Percentiles rank a stretch among this genome's conserved stretches.
Conservation (phyloP, 108 stramenopile species). For the Craspedostauros australis region DNA sequence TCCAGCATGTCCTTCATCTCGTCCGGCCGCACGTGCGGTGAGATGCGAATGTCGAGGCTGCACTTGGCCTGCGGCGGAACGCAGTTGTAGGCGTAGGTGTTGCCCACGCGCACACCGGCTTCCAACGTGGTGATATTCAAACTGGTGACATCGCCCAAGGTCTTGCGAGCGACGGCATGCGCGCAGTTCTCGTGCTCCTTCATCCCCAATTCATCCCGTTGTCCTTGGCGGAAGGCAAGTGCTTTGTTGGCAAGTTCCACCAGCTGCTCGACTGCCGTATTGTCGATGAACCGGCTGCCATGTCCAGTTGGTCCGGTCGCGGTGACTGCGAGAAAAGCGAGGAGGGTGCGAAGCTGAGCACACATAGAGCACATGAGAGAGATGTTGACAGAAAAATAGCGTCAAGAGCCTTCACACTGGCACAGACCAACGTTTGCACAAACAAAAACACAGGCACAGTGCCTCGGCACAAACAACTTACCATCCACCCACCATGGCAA, state of each 20-base stretch:
- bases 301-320: constrained; percentile 92
- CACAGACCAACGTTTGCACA: background rate
- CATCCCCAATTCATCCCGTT: constrained; percentile 65
- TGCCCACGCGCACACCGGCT: constrained; percentile 81
- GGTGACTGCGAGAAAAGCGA: constrained; percentile 52
- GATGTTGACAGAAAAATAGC: background rate
- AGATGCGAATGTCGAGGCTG: constrained; percentile 92
- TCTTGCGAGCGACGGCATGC: constrained; percentile 57
- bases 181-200: constrained; percentile 61
- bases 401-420: background rate
- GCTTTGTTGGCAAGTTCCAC: constrained; percentile 81
- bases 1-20: constrained; percentile 83
- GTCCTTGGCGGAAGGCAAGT: constrained; percentile 76
- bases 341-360: background rate
- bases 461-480: too few relatives aligned
- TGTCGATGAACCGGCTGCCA: constrained; percentile 90
- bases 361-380: background rate
- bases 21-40: constrained; percentile 71
- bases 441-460: too few relatives aligned
- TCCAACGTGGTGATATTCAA: constrained; percentile 91
- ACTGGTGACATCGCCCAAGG: constrained; percentile 92
- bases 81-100: constrained; percentile 80
- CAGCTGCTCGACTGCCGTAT: constrained; percentile 91
- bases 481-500: constrained; percentile 71
- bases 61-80: constrained; percentile 85